Evolutionary conservation across 495 filamentous ascomycete species (phyloP).

Genomic region (Penicillium longicatenatum): DNA sequence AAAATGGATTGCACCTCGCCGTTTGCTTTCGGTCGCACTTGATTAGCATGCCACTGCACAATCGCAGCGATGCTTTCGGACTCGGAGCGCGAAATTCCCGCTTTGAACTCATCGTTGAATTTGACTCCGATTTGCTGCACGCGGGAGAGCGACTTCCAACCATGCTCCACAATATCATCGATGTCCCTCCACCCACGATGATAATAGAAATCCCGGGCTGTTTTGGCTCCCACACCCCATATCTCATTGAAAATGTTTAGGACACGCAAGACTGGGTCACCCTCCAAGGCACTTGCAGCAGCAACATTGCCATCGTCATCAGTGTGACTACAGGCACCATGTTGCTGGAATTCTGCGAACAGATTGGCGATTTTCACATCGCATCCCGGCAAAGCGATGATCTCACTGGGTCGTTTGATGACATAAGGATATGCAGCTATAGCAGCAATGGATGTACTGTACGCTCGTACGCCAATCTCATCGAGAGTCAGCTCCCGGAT

Average conservation of each 20-base stretch:
- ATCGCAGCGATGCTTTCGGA: constrained; percentile 66
- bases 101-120: constrained; percentile 83
- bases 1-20: constrained; percentile 68
- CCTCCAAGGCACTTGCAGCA: constrained; percentile 64
- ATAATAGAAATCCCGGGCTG: constrained; percentile 82
- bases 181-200: constrained; percentile 70
- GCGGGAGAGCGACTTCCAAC: constrained; percentile 72
- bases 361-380: constrained; percentile 76
- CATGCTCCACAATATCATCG: constrained; percentile 83
- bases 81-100: constrained; percentile 70
- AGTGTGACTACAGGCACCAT: constrained; percentile 21
- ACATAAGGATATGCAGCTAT: constrained; percentile 79
- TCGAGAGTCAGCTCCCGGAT: constrained; percentile 71
- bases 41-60: constrained; percentile 64
- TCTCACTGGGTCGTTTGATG: constrained; percentile 57
- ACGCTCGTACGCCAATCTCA: constrained; percentile 81
- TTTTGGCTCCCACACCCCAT: constrained; percentile 86
- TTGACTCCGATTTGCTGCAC: constrained; percentile 96
- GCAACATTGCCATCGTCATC: constrained; percentile 54
- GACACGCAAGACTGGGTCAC: constrained; percentile 61
- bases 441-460: constrained; percentile 82
- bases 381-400: constrained; percentile 76
- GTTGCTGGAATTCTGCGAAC: constrained; percentile 70
- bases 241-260: constrained; percentile 76
- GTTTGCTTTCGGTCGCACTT: constrained; percentile 35